Conservation (phyloP, 495 filamentous ascomycete genomes). For the Collariella sp. region DNA sequence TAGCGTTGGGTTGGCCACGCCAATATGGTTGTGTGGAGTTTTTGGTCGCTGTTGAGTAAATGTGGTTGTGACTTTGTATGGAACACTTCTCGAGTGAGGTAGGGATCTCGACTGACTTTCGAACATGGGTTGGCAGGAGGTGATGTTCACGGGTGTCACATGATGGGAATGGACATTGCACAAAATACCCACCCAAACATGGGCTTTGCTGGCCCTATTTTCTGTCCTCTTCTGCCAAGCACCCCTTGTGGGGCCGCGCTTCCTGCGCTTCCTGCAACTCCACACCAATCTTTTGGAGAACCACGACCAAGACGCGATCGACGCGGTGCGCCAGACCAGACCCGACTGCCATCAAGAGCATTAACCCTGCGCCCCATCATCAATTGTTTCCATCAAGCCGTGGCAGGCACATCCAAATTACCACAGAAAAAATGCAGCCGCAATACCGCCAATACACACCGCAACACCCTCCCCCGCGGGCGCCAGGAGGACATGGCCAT, state of each 20-base stretch:
- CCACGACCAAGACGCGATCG: slow-evolving; percentile 24
- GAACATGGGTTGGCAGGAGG: no score
- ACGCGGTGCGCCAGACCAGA: slow-evolving; percentile 6
- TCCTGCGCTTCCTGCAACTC: slow-evolving; percentile 1
- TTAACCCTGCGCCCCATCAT: background rate
- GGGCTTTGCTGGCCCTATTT: no score
- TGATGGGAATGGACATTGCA: no score
- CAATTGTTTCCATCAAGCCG: background rate
- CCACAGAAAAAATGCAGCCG: slow-evolving; percentile 34
- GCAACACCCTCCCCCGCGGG: slow-evolving; percentile 29
- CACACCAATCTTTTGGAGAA: slow-evolving; percentile 11
- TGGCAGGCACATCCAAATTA: background rate
- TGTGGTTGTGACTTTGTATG: no score
- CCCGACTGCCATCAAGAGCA: background rate
- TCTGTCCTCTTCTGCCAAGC: background rate
- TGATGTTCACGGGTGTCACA: background rate
- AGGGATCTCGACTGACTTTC: no score
- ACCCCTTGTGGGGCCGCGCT: background rate
- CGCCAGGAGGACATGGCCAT: slow-evolving; percentile 22
- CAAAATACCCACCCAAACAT: no score
- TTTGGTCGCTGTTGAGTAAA: no score
- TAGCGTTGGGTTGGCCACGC: slow-evolving; percentile 15
- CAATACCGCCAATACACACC: slow-evolving; percentile 40
- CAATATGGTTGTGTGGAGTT: no score
- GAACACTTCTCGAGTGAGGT: no score